Evolutionary conservation across 2,329 filamentous ascomycete species (phyloP).

Genomic region (Fusarium armeniacum): DNA sequence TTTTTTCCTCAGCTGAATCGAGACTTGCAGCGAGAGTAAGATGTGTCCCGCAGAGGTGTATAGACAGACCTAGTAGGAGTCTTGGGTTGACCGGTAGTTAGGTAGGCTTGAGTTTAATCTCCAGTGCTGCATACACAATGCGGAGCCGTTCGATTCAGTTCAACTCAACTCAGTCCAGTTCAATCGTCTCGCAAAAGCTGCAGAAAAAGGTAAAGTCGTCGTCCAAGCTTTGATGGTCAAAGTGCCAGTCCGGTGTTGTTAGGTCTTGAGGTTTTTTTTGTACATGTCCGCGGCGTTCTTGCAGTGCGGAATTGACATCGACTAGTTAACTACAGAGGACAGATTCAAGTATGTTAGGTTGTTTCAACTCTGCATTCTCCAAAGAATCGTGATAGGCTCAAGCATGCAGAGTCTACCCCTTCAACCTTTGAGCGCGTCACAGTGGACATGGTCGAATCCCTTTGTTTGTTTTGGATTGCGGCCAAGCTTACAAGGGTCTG

Average conservation of each 20-base stretch:
- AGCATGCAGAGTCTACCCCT: conserved; percentile 9
- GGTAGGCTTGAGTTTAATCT: conserved; percentile 18
- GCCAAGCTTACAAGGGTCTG: conserved; percentile 10
- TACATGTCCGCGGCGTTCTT: conserved; percentile 15
- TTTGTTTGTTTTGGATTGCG: conserved; percentile 31
- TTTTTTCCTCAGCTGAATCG: conserved; percentile 36
- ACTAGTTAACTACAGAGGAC: neutral
- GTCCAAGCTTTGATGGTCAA: conserved; percentile 12
- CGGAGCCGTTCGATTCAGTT: neutral
- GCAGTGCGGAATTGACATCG: conserved; percentile 5
- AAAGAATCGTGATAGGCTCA: conserved; percentile 31
- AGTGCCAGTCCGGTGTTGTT: conserved; percentile 12
- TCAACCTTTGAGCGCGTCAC: conserved; percentile 11
- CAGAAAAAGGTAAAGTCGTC: conserved; percentile 2
- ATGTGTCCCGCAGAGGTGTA: conserved; percentile 26
- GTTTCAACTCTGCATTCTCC: conserved; percentile 25
- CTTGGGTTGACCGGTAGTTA: neutral
- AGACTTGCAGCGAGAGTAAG: conserved; percentile 30
- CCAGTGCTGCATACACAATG: conserved; percentile 20
- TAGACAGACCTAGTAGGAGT: neutral
- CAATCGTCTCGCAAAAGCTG: conserved; percentile 19
- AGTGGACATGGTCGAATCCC: conserved; percentile 21
- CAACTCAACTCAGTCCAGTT: neutral
- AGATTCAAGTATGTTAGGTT: conserved; percentile 6
- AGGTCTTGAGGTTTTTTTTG: conserved; percentile 7